These are phyloP conservation scores for Apiospora aurea DNA, from an alignment of 2,329 filamentous ascomycete genomes.

Conservation along the genomic window DNA sequence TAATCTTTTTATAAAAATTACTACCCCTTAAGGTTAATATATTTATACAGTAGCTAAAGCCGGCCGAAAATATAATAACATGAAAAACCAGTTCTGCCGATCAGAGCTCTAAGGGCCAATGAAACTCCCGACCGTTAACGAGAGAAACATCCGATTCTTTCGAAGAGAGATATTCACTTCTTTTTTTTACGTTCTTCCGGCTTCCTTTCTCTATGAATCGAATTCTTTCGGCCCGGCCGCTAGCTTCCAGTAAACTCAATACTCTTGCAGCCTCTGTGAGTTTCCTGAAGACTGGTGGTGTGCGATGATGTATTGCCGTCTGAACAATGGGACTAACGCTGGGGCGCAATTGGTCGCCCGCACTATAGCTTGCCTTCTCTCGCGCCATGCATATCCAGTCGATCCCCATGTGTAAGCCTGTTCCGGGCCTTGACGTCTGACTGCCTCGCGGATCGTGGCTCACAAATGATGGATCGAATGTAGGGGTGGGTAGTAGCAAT, in stretches of 20 bases:
- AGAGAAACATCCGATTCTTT: slow-evolving; percentile 8
- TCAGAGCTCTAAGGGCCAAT: not conserved
- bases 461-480: not conserved
- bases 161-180: not conserved
- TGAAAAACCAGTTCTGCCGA: too few relatives aligned
- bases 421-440: not conserved
- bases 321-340: not conserved
- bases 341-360: slow-evolving; percentile 32
- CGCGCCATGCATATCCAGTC: slow-evolving; percentile 84
- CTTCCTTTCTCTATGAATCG: slow-evolving; percentile 49
- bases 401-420: slow-evolving; percentile 81
- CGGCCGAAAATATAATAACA: too few relatives aligned
- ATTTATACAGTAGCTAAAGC: too few relatives aligned
- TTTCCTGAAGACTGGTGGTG: slow-evolving; percentile 25
- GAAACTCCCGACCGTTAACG: not conserved
- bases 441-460: not conserved
- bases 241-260: slow-evolving; percentile 43
- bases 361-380: slow-evolving; percentile 39
- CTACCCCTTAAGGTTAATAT: too few relatives aligned
- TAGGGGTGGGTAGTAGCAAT: slow-evolving; percentile 79
- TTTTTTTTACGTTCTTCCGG: not conserved
- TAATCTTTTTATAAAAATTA: too few relatives aligned
- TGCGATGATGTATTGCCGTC: slow-evolving; percentile 9
- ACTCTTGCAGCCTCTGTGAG: slow-evolving; percentile 41
- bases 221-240: slow-evolving; percentile 46